Percentiles rank a stretch among this genome's conserved stretches.
These are phyloP conservation scores for Exophiala sideris DNA, from an alignment of 2,329 filamentous ascomycete species.

Conservation along the genomic window DNA sequence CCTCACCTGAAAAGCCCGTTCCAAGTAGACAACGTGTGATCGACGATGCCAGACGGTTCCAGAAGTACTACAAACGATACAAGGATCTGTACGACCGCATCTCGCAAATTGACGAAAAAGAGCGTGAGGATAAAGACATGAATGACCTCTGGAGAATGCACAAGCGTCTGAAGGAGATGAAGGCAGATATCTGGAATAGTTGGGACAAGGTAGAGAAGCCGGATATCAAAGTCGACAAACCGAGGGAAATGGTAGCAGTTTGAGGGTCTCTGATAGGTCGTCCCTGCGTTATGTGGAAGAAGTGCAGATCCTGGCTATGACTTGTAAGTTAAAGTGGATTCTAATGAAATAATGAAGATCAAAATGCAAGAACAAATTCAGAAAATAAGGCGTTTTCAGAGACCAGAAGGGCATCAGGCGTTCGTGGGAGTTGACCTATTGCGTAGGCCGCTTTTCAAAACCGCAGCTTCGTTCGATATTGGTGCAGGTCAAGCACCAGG, in stretches of 20 bases:
- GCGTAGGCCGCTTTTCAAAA: no score
- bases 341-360: background rate
- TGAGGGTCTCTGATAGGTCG: background rate
- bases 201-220: conserved; percentile 26
- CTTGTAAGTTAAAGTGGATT: background rate
- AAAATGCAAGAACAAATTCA: no score
- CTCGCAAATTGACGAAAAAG: conserved; percentile 39
- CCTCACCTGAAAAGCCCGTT: conserved; percentile 34
- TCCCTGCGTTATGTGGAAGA: background rate
- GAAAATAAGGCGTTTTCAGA: no score
- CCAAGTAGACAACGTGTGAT: conserved; percentile 38
- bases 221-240: conserved; percentile 8
- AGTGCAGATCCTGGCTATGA: background rate
- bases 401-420: no score
- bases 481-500: no score
- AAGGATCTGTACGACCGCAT: conserved; percentile 52
- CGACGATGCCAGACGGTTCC: conserved; percentile 49
- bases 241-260: conserved; percentile 17
- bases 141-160: conserved; percentile 47
- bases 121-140: conserved; percentile 46
- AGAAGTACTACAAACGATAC: conserved; percentile 58
- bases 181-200: conserved; percentile 29
- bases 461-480: no score
- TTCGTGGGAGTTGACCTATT: no score
- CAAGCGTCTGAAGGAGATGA: conserved; percentile 29